Evolutionary conservation across 495 filamentous ascomycete species (phyloP).

Genomic region (Lasiosphaeria hispida): DNA sequence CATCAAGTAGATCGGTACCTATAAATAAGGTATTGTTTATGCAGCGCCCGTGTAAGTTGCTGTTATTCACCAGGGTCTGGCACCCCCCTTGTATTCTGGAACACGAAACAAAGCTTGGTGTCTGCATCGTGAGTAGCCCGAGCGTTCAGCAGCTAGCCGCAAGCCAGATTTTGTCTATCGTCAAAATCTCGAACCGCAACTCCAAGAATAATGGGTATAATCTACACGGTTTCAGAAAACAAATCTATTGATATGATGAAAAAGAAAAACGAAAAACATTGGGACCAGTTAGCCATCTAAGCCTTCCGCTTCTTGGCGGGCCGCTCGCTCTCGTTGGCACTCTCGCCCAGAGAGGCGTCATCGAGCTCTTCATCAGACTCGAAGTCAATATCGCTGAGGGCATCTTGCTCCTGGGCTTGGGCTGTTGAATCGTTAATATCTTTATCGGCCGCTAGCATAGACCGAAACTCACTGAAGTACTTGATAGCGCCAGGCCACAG

Average conservation of each 20-base stretch:
- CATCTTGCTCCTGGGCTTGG: conserved; percentile 60
- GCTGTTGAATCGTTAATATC: conserved; percentile 36
- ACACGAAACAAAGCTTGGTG: neutral
- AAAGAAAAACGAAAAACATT: neutral
- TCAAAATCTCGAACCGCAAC: neutral
- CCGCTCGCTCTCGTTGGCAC: conserved; percentile 33
- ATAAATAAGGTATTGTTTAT: too few species aligned
- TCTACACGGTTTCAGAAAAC: neutral
- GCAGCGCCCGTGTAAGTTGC: too few species aligned
- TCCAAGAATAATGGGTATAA: neutral
- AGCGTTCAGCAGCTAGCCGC: too few species aligned
- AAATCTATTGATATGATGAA: neutral
- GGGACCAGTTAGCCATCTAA: conserved; percentile 12
- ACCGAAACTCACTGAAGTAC: conserved; percentile 72
- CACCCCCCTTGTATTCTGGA: neutral
- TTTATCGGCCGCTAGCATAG: neutral
- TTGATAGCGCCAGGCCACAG: conserved; percentile 84
- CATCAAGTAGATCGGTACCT: too few species aligned
- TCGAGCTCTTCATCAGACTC: conserved; percentile 51
- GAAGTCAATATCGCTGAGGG: conserved; percentile 56
- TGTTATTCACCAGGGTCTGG: too few species aligned
- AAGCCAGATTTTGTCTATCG: neutral
- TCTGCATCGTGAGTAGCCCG: too few species aligned
- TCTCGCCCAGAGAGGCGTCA: conserved; percentile 43
- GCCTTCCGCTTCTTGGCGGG: conserved; percentile 48